A percentile compares a stretch with the other conserved stretches of the same genome.
Evolutionary conservation across 164 flowering plant genomes (phyloP).

Genomic region (Macadamia tetraphylla): DNA sequence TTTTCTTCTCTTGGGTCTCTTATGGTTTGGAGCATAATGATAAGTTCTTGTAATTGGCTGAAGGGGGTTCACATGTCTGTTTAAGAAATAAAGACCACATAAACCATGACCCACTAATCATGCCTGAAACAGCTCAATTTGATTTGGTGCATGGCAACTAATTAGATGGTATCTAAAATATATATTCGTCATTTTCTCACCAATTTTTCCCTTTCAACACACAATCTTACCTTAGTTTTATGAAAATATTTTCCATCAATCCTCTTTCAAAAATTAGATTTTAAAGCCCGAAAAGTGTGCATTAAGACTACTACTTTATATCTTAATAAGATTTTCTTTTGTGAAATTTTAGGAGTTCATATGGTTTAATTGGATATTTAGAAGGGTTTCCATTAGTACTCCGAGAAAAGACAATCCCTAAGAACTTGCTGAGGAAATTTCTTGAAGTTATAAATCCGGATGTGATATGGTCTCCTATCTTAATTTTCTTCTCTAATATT

Average conservation of each 20-base stretch:
- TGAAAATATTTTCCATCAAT: too few species aligned
- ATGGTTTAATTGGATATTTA: background rate
- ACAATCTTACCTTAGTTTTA: too few species aligned
- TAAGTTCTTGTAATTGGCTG: slow-evolving; percentile 20
- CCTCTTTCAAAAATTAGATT: too few species aligned
- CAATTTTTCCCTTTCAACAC: background rate
- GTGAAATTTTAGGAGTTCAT: background rate
- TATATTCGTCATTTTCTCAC: background rate
- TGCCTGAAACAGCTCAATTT: slow-evolving; percentile 54
- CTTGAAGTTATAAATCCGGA: slow-evolving; percentile 13
- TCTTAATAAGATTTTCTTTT: background rate
- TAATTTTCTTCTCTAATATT: background rate
- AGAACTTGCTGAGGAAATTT: slow-evolving; percentile 17
- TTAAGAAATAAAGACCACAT: slow-evolving; percentile 32
- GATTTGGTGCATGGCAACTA: slow-evolving; percentile 31
- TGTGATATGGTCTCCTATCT: slow-evolving; percentile 11
- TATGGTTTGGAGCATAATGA: too few species aligned
- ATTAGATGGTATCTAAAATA: background rate
- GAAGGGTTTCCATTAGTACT: background rate
- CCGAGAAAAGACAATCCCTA: slow-evolving; percentile 7
- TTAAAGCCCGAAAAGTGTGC: too few species aligned
- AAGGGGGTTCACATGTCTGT: slow-evolving; percentile 39
- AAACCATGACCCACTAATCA: slow-evolving; percentile 54
- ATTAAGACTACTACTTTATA: background rate
- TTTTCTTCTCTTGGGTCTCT: too few species aligned